Evolutionary conservation across 139 green algal genomes (phyloP), one percentile per base, ranked within the genome.

Genomic region (Coccomyxa sp.): DNA sequence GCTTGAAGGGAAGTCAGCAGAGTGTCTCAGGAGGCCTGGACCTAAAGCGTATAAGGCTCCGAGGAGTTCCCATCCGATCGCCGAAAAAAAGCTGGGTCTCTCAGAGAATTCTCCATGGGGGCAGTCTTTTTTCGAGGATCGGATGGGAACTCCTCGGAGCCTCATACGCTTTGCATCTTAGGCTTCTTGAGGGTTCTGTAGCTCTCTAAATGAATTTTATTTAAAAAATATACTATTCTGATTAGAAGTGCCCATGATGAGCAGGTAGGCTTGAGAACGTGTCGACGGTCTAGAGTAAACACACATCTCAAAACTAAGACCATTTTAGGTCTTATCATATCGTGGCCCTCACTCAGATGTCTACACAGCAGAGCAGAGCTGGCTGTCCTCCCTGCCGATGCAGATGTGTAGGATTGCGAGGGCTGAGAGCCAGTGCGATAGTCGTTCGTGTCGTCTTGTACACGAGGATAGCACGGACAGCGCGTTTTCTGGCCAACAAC

Each of bases 221-320:
- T 14, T 58, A 58, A 58, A 58, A 58, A 58, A 27, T 58, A 58
- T 58, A 58, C 44, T 58, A 58, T 58, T 58, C 44, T 58, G 44
- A 58, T 58, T 58, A 58, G 44, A 58, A 58, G 44, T 58, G 44
- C 44, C 44, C 44, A 58, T 58, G 44, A 58, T 58, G 44, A 58
- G 44, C 44, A 58, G 44, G 44, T 58, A 58, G 44, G 44, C 44
- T 58, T 58, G 44, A 58, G 44, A 58, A 58, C 44, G 44, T 58
- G 44, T 58, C 44, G 14, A 58, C 10, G 10, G 44, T 58, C 44
- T 58, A 58, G 44, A 58, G 44, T 58, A 58, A 58, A 58, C 44
- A 58, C 44, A 58, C 44, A 58, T 58, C 44, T 58, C 44, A 58
- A 58, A 58, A 58, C 44, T 58, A 58, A 58, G 44, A 58, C 44